These are phyloP conservation scores for Linum trigynum DNA, from an alignment of 345 rosid species.

Conservation along the genomic window DNA sequence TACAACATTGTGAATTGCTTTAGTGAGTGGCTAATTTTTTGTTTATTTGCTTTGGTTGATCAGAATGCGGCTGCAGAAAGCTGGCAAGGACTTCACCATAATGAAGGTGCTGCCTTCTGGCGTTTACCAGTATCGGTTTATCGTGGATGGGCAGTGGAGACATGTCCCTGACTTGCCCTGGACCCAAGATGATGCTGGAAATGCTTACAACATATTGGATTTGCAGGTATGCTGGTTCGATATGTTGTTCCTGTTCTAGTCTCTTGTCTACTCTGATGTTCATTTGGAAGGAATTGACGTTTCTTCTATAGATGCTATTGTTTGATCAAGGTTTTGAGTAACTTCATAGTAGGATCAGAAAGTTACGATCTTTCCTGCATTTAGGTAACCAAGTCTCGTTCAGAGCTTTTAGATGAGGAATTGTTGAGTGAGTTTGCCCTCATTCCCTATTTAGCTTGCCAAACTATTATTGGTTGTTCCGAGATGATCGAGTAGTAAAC, in stretches of 20 bases:
- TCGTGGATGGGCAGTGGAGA: constrained; percentile 91
- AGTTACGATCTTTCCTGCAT: too few relatives aligned
- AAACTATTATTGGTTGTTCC: too few relatives aligned
- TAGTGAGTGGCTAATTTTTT: constrained; percentile 1
- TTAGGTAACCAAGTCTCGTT: too few relatives aligned
- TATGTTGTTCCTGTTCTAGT: neutral
- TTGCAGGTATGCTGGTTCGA: constrained; percentile 44
- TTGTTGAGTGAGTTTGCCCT: too few relatives aligned
- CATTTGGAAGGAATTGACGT: neutral
- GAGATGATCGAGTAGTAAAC: too few relatives aligned
- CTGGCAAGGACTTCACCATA: constrained; percentile 85
- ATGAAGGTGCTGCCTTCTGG: constrained; percentile 98
- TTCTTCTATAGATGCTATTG: neutral
- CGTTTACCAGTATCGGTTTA: constrained; percentile 78
- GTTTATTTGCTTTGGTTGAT: constrained; percentile 21
- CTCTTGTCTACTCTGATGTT: neutral
- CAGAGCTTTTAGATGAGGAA: too few relatives aligned
- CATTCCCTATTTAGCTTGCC: too few relatives aligned
- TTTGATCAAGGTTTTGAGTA: neutral
- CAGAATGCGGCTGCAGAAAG: constrained; percentile 84
- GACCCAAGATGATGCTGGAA: constrained; percentile 68
- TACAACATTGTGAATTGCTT: neutral
- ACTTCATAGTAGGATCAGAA: too few relatives aligned
- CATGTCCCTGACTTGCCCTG: constrained; percentile 78
- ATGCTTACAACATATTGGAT: constrained; percentile 75